Conservation (phyloP, 768 basidiomycete species). For the Podaxis sp. region DNA sequence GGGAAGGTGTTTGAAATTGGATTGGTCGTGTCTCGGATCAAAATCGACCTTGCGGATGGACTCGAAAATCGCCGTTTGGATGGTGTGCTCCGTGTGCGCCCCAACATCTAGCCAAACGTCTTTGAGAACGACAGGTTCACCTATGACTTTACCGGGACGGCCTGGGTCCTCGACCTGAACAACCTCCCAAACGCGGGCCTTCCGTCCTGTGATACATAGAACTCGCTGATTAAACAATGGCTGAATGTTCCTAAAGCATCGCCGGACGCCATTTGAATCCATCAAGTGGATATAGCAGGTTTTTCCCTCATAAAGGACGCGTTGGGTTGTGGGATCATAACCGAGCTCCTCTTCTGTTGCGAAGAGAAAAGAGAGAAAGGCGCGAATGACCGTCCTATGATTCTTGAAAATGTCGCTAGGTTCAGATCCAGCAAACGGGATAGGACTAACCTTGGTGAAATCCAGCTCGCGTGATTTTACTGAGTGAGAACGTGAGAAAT, state of each 20-base stretch:
- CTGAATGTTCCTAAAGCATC: neutral
- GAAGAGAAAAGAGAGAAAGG: slow-evolving; percentile 3
- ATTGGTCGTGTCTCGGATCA: neutral
- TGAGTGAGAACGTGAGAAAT: neutral
- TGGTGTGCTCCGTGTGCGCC: slow-evolving; percentile 11
- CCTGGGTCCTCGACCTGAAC: neutral
- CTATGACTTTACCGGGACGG: neutral
- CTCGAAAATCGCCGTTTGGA: slow-evolving; percentile 14
- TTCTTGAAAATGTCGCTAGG: neutral
- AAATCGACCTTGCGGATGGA: neutral
- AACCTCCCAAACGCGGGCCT: slow-evolving; percentile 14
- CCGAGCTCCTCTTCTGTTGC: slow-evolving; percentile 3
- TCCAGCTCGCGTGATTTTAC: neutral
- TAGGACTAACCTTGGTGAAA: neutral
- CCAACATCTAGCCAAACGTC: slow-evolving; percentile 17
- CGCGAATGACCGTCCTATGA: neutral
- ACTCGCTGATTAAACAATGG: neutral
- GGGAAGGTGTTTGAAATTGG: too few species aligned
- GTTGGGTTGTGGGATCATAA: slow-evolving; percentile 1
- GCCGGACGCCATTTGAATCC: neutral
- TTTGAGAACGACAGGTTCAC: slow-evolving; percentile 12
- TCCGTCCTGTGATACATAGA: slow-evolving; percentile 8
- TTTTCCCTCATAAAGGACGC: neutral
- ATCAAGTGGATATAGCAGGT: neutral
- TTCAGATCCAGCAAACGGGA: too few species aligned